These are phyloP conservation scores for Claviceps africana DNA, from an alignment of 2,329 filamentous ascomycete species.

Conservation along the genomic window DNA sequence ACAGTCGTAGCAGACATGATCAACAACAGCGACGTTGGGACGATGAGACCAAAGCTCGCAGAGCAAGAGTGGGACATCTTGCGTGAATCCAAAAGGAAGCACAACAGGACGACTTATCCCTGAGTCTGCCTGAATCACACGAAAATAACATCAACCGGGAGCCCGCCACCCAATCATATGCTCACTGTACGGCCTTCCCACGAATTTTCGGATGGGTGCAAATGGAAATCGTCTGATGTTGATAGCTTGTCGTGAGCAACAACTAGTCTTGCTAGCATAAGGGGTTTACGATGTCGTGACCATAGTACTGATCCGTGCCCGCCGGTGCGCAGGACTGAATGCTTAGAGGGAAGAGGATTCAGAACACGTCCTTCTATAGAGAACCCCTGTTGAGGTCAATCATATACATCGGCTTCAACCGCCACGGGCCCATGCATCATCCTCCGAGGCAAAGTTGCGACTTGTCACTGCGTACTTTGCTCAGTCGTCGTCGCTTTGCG, in stretches of 20 bases:
- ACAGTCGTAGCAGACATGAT: neutral
- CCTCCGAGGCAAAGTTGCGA: neutral
- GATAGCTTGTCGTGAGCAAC: neutral
- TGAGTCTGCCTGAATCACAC: neutral
- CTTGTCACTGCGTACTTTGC: conserved; percentile 9
- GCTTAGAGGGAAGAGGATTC: neutral
- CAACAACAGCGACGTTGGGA: neutral
- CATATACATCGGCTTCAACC: neutral
- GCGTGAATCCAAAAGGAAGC: neutral
- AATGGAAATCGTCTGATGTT: neutral
- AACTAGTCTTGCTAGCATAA: neutral
- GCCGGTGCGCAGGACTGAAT: neutral
- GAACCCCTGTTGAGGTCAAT: no score
- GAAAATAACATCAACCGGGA: neutral
- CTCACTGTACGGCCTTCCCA: no score
- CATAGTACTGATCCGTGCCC: neutral
- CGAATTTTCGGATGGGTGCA: no score
- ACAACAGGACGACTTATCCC: neutral
- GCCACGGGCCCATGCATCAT: neutral
- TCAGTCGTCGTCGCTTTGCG: conserved; percentile 22
- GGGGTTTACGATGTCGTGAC: neutral
- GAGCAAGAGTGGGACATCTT: neutral
- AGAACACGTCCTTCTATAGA: neutral
- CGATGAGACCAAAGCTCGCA: neutral
- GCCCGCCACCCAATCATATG: neutral